Conservation (phyloP, 805 yeast genomes). For the Brettanomyces custersianus region DNA sequence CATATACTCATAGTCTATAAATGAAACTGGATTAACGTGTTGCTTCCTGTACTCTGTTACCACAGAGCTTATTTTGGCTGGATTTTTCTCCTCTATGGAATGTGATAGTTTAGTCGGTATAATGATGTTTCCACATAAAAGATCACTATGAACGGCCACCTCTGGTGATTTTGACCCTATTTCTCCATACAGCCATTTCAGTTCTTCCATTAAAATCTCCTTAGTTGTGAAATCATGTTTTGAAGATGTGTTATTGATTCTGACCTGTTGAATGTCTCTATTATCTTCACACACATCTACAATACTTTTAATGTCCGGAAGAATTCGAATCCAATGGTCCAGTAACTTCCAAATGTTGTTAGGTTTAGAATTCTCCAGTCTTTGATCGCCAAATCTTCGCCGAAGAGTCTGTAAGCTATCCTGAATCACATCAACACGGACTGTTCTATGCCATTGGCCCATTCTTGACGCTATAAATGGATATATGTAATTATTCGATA, state of each 20-base stretch:
- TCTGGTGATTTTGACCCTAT: constrained; percentile 38
- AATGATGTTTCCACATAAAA: constrained; percentile 65
- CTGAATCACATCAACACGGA: constrained; percentile 38
- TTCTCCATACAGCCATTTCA: constrained; percentile 41
- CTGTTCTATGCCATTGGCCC: constrained; percentile 60
- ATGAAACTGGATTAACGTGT: constrained; percentile 35
- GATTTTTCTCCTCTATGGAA: constrained; percentile 7
- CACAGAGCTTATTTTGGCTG: constrained; percentile 13
- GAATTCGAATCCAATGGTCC: constrained; percentile 51
- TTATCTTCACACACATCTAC: constrained; percentile 29
- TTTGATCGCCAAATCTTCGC: constrained; percentile 10
- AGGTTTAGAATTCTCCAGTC: constrained; percentile 18
- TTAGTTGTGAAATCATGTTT: constrained; percentile 10
- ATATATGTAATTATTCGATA: constrained; percentile 37
- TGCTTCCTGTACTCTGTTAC: constrained; percentile 3
- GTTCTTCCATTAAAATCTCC: constrained; percentile 38
- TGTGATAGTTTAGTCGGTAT: constrained; percentile 35
- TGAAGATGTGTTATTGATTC: neutral
- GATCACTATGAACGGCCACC: constrained; percentile 65
- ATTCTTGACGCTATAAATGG: constrained; percentile 55
- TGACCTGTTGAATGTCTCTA: constrained; percentile 14
- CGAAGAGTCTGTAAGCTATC: constrained; percentile 34
- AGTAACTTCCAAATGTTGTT: constrained; percentile 50
- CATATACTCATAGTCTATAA: constrained; percentile 69
- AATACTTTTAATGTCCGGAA: constrained; percentile 42